Percentiles rank a stretch among this genome's conserved stretches.
Conservation (phyloP, 2,329 filamentous ascomycete genomes). For the Neonectria neomacrospora region DNA sequence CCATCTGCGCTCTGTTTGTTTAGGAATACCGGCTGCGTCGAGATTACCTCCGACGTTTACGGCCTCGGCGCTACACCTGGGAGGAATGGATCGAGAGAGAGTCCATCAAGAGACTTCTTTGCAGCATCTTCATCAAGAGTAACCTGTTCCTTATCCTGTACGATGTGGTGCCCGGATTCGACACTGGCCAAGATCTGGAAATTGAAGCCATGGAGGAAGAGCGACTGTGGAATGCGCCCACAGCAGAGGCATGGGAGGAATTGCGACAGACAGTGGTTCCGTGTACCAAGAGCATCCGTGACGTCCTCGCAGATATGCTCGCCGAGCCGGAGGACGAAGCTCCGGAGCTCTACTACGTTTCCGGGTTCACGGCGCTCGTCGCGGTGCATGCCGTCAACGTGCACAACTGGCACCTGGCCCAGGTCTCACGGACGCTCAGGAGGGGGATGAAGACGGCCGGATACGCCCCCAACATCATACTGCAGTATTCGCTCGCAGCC, state of each 20-base stretch:
- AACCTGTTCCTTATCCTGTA: background rate
- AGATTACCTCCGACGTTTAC: background rate
- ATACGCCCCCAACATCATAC: background rate
- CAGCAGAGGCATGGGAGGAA: background rate
- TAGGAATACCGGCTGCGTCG: conserved; percentile 1
- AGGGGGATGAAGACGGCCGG: conserved; percentile 1
- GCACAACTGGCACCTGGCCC: conserved; percentile 1
- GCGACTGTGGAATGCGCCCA: background rate
- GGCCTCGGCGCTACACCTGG: background rate
- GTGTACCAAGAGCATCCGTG: background rate
- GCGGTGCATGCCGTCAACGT: background rate
- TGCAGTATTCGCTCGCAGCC: background rate
- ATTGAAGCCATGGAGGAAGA: conserved; percentile 1
- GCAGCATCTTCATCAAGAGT: background rate
- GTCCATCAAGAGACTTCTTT: conserved; percentile 1
- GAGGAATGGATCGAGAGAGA: conserved; percentile 2
- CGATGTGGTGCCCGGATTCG: background rate
- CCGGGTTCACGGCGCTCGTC: background rate
- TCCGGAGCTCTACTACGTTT: background rate
- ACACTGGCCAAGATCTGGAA: background rate
- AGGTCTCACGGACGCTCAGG: background rate
- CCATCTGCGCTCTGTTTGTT: background rate
- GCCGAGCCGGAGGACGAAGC: background rate
- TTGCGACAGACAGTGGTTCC: background rate
- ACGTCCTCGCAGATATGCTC: background rate